Base-by-base conservation (phyloP, 2,329 filamentous ascomycete genomes). In the Talaromyces sp. region DNA sequence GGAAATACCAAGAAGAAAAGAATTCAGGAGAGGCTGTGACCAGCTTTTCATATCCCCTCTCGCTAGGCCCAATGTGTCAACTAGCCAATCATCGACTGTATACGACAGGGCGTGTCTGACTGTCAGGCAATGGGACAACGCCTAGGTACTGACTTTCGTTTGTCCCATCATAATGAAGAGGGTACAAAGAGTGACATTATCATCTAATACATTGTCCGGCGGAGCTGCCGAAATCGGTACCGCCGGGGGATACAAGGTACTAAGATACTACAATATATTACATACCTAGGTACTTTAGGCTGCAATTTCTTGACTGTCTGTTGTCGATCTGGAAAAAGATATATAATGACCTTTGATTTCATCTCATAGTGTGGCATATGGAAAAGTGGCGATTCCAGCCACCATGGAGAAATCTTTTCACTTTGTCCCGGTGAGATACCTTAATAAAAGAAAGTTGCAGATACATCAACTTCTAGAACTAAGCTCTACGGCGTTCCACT, bases 401-500 rank as follows among this genome's bases (percentile, higher is more conserved):
- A 27, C 27, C 27, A 27, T 27, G 27, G 27, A 27, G 27, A 6
- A 6, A 27, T 27, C 19, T 19, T 27, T 27, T 27, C 27, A 4
- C 27, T 27, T 7, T 6, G 7, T 6, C 27, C 27, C 27, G 27
- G 7, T 27, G 27, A 6, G 27, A 27, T 27, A 27, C 3, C 27
- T 27, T 27, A n/a, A n/a, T n/a, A n/a, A n/a, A 19, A 19, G 19
- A 19, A 19, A 19, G 19, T 19, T 19, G 19, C 19, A 19, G 19
- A 19, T 19, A 19, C 19, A 37, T 56, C 10, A 54, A 33, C 2
- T 7, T 10, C 24, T 19, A 54, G 31, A 3, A 37, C 50, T 56
- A 1, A 35, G 10, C 16, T 35, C 31, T 10, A 50, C 24, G 2
- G 56, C 19, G 5, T 65, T 60, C 66, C 66, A 69, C 39, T 63